A percentile compares a stretch with the other conserved stretches of the same genome.
phyloP scores from a whole-genome alignment of 805 yeast genomes.

The Zygosaccharomyces rouxii region DNA sequence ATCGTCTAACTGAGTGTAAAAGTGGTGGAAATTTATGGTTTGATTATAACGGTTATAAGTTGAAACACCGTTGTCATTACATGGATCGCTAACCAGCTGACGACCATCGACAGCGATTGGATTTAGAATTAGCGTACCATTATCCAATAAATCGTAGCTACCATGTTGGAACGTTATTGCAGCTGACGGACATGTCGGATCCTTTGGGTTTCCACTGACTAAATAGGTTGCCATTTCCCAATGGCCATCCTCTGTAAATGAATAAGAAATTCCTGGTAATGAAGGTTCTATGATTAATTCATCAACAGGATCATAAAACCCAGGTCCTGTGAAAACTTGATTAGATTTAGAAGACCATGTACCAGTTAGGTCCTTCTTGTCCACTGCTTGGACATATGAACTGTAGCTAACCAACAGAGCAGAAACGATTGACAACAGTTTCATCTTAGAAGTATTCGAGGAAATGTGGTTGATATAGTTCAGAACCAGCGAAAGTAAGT shows the following conservation, averaged over 20 bases:
- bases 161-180: conserved; percentile 89
- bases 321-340: conserved; percentile 94
- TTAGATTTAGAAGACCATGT: conserved; percentile 95
- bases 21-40: conserved; percentile 54
- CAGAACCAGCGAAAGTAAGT: neutral
- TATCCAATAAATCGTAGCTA: conserved; percentile 53
- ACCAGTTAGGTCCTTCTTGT: conserved; percentile 50
- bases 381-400: conserved; percentile 8
- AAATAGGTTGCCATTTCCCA: conserved; percentile 88
- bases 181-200: conserved; percentile 82
- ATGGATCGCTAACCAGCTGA: conserved; percentile 84
- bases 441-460: neutral
- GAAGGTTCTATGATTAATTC: conserved; percentile 94
- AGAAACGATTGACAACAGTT: neutral
- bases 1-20: conserved; percentile 57
- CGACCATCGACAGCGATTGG: conserved; percentile 91
- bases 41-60: conserved; percentile 70
- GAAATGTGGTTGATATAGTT: neutral
- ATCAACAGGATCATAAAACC: conserved; percentile 93
- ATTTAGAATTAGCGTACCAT: conserved; percentile 63
- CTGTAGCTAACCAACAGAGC: neutral
- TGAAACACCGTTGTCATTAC: conserved; percentile 58
- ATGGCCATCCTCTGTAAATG: conserved; percentile 88
- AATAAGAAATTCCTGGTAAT: conserved; percentile 87
- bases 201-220: conserved; percentile 60